phyloP scores from a whole-genome alignment of 139 green algal species.

The Klebsormidium nitens region DNA sequence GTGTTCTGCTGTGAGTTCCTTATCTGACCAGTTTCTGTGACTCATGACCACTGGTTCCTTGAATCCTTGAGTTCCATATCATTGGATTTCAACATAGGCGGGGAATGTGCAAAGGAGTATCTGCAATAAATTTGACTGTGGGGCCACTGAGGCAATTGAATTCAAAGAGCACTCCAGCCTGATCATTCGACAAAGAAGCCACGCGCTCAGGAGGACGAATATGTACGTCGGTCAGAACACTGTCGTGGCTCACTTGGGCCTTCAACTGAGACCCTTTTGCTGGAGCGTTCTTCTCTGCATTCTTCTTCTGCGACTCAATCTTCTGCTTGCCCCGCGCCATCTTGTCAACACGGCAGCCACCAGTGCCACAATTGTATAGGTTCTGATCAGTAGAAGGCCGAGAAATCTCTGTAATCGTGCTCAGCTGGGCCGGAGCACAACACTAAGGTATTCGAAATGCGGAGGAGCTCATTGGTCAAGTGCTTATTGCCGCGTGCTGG shows the following conservation, averaged over 20 bases:
- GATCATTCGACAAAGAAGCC: neutral
- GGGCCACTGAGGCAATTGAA: neutral
- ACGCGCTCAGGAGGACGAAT: neutral
- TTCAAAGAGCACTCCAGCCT: neutral
- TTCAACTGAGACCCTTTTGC: constrained; percentile 31
- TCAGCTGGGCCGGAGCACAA: no score
- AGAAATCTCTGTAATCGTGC: no score
- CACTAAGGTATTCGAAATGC: no score
- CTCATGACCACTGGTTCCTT: neutral
- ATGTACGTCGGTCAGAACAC: neutral
- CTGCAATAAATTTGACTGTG: neutral
- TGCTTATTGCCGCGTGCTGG: no score
- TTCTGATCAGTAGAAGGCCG: no score
- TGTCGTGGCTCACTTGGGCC: no score
- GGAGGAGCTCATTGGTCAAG: no score
- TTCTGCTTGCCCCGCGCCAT: constrained; percentile 39
- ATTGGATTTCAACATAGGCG: neutral
- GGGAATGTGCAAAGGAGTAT: neutral
- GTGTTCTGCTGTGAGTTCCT: neutral
- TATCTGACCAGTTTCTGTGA: neutral
- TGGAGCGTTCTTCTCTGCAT: constrained; percentile 8
- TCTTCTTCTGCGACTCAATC: constrained; percentile 36
- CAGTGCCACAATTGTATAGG: no score
- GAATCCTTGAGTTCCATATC: neutral
- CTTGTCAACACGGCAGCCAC: no score